Base-by-base conservation (phyloP, 108 stramenopile species). In the Thalassiosira profunda region DNA sequence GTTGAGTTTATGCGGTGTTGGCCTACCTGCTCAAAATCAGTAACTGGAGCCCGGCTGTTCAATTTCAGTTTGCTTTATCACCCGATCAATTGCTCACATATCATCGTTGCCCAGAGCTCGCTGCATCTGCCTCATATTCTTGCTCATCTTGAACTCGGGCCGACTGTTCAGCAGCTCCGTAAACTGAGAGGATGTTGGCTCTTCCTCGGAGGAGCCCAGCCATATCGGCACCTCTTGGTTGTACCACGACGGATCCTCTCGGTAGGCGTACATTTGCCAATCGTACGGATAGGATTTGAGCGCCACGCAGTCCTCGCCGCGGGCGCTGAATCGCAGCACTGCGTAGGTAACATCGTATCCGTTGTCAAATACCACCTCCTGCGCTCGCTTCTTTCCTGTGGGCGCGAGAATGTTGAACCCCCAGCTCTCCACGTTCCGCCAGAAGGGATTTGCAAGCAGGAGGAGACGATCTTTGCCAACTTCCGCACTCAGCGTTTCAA, bases 261-360 rank as follows among this genome's bases (percentile, higher is more conserved):
- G 51, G 58, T 83, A 91, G 0, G 92, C 92, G 80, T 86, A 94
- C 33, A 94, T 58, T 71, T 94, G 89, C 92, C 92, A 94, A 76
- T 94, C 92, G 69, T 91, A 84, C 0, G 92, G 92, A 79, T 91
- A 94, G 9, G 81, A 81, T 40, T 94, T 94, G 29, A 94, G 9
- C 20, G 92, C 92, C 55, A 87, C 59, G 56, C 89, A 91, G 51
- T 91, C 84, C 72, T 94, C 92, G 18, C 89, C 92, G 23, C 89
- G 73, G 10, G 76, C 86, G 31, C 73, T 76, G 43, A 86, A 86
- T 33, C 84, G 67, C 26, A 84, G 46, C 0, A 78, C 52, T 9
- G 78, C 74, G 49, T 94, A 94, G 14, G 92, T 91, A 7, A 90
- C 86, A 17, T 86, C 63, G 54, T 78, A 94, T 30, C 84, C 82